A percentile compares a stretch with the other conserved stretches of the same genome.
These are phyloP conservation scores for Hemileccinum impolitum DNA, from an alignment of 768 basidiomycete species.

Conservation along the genomic window DNA sequence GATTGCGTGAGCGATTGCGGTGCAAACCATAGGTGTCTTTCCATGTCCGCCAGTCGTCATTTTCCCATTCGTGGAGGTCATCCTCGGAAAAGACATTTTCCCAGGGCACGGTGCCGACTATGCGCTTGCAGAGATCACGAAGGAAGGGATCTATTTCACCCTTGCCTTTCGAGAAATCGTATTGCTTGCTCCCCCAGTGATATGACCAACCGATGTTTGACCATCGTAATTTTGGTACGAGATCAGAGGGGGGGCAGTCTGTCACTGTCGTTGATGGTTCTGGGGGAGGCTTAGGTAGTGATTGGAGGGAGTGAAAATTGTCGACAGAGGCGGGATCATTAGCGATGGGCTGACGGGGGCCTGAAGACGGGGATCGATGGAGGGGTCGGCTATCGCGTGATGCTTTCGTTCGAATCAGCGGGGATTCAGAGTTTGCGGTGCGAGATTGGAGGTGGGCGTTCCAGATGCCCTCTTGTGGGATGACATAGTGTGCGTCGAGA, in stretches of 20 bases:
- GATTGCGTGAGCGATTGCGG: conserved; percentile 4
- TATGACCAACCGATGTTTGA: conserved; percentile 96
- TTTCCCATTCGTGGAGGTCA: conserved; percentile 47
- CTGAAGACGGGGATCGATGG: conserved; percentile 27
- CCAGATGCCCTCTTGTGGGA: conserved; percentile 82
- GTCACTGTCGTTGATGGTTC: conserved; percentile 61
- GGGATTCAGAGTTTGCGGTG: conserved; percentile 32
- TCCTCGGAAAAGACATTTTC: conserved; percentile 47
- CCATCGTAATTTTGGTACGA: conserved; percentile 85
- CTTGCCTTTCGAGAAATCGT: conserved; percentile 77
- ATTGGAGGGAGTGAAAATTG: conserved; percentile 50
- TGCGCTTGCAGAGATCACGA: conserved; percentile 54
- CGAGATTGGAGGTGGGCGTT: conserved; percentile 42
- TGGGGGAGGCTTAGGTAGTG: conserved; percentile 56
- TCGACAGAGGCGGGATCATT: conserved; percentile 65
- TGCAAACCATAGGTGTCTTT: conserved; percentile 69
- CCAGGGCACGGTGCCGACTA: conserved; percentile 72
- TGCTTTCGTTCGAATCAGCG: conserved; percentile 38
- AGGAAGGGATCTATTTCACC: conserved; percentile 59
- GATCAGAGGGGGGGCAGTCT: conserved; percentile 46
- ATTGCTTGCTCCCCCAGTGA: conserved; percentile 95
- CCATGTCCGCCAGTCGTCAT: conserved; percentile 73
- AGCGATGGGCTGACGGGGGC: conserved; percentile 65
- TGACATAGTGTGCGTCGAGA: conserved; percentile 78
- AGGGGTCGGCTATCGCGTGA: conserved; percentile 14